Base-by-base conservation (phyloP, 1,139 yeast species). In the Magnusiomyces paraingens region DNA sequence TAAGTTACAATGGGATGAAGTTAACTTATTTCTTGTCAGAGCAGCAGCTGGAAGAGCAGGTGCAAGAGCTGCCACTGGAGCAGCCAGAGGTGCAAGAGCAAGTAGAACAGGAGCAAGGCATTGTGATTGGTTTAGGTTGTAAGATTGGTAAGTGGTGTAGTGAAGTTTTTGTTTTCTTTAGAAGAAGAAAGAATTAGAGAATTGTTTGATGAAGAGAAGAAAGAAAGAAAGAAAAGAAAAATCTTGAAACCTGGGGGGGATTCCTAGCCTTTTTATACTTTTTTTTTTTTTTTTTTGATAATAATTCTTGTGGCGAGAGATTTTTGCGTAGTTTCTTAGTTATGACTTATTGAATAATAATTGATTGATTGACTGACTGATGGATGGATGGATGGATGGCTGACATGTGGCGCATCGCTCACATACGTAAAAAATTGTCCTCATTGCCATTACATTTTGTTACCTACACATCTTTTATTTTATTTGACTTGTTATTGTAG, bases 101-200 rank as follows among this genome's bases (percentile, higher is more conserved):
- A 8, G 26, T 3, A 14, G 46, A 12, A 18, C 46, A 42, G 32
- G 46, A 42, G 46, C 46, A 42, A 42, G 46, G 46, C 46, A 42
- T 42, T 42, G 22, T 18, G 21, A 18, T 21, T 42, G 17, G 17
- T 42, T 3, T n/a, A 17, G 11, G 43, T 12, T 17, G 18, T 18
- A n/a, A 3, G 18, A 20, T n/a, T 38, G 3, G 18, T 38, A 4
- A 35, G 14, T n/a, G 18, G 15, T 40, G 17, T 10, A 10, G 18
- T 18, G 2, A 40, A 10, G 11, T 40, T 12, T 18, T n/a, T 38
- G 41, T 40, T 40, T 2, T 11, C 21, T 40, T 40, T 2, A 15
- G 21, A 40, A 2, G 8, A 40, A 40, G 43, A 4, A 38, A 18
- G 17, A n/a, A 11, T 11, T 35, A 35, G 10, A 4, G 3, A n/a